Base-by-base conservation (phyloP, 768 basidiomycete genomes). In the Rhodotorula toruloides region DNA sequence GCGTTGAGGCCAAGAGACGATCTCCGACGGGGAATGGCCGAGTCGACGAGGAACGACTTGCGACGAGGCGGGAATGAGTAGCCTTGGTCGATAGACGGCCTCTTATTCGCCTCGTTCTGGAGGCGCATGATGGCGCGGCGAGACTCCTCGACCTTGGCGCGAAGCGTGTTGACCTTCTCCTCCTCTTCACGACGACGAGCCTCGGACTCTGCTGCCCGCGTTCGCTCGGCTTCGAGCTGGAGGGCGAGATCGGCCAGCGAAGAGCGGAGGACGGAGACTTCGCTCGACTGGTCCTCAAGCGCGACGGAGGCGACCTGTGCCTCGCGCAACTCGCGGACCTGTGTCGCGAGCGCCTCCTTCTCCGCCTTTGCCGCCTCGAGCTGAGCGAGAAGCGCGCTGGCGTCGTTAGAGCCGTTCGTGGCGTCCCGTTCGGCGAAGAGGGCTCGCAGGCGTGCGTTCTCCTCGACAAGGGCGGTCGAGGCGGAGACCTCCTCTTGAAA, bases 81-180 rank as follows among this genome's bases (percentile, higher is more conserved):
- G n/a, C 27, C n/a, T 13, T 14, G 14, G 44, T 29, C 49, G 48
- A 40, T 60, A 49, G 63, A 58, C n/a, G n/a, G 19, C n/a, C 29
- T 14, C 61, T 61, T 60, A 14, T 14, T 44, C 25, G 71, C 58
- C 40, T 72, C 71, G 46, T 49, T 55, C 50, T 72, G 67, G 4
- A 72, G 52, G 31, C 71, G 57, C 71, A 72, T 72, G 40, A 72
- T 27, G 6, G 71, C 71, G 16, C 58, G 50, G 39, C 71, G 48
- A n/a, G 67, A 69, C 54, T 72, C 71, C 46, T 72, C 71, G 54
- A 69, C 65, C 44, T 50, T 69, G 13, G 52, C 32, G 36, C 71
- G 46, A 21, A 72, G 62, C n/a, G 61, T 72, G 16, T 64, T 54
- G 4, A 72, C 71, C 55, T 72, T 72, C 57, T 69, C 67, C 46